phyloP scores from a whole-genome alignment of 352 stramenopile genomes.

The Phytophthora pluvialis region DNA sequence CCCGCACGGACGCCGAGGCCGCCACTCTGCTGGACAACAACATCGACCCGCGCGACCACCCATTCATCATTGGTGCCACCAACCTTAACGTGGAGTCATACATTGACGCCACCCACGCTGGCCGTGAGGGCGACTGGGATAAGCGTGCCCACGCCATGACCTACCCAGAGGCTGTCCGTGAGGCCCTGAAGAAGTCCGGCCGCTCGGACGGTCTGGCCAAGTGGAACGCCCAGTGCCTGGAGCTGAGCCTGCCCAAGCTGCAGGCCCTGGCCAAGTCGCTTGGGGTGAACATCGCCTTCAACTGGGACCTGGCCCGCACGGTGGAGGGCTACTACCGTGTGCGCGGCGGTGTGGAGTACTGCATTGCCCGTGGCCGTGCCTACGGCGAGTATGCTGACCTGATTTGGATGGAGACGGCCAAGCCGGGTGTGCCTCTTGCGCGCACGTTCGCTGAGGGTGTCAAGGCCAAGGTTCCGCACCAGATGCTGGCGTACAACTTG shows the following conservation, averaged over 20 bases:
- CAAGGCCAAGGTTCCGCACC: constrained; percentile 91
- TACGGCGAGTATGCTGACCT: constrained; percentile 96
- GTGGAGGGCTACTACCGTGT: constrained; percentile 98
- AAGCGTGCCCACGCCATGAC: constrained; percentile 94
- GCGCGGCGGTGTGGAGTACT: constrained; percentile 96
- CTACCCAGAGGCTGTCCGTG: constrained; percentile 95
- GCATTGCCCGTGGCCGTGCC: constrained; percentile 94
- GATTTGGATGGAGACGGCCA: constrained; percentile 99
- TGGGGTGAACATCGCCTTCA: constrained; percentile 90
- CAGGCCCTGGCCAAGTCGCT: constrained; percentile 83
- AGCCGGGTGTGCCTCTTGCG: constrained; percentile 95
- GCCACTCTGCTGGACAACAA: constrained; percentile 98
- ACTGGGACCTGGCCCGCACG: constrained; percentile 96
- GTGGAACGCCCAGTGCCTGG: constrained; percentile 85
- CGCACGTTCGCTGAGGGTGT: constrained; percentile 95
- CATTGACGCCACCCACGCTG: constrained; percentile 74
- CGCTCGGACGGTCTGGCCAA: constrained; percentile 75
- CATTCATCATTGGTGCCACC: constrained; percentile 97
- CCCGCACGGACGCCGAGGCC: constrained; percentile 97
- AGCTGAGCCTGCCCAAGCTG: constrained; percentile 75
- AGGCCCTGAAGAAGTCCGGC: constrained; percentile 71
- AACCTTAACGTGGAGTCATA: constrained; percentile 90
- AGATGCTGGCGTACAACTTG: constrained; percentile 99
- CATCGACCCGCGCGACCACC: constrained; percentile 97
- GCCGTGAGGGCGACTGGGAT: constrained; percentile 88